Evolutionary conservation across 2,329 filamentous ascomycete species (phyloP).

Genomic region (Fusarium equiseti): DNA sequence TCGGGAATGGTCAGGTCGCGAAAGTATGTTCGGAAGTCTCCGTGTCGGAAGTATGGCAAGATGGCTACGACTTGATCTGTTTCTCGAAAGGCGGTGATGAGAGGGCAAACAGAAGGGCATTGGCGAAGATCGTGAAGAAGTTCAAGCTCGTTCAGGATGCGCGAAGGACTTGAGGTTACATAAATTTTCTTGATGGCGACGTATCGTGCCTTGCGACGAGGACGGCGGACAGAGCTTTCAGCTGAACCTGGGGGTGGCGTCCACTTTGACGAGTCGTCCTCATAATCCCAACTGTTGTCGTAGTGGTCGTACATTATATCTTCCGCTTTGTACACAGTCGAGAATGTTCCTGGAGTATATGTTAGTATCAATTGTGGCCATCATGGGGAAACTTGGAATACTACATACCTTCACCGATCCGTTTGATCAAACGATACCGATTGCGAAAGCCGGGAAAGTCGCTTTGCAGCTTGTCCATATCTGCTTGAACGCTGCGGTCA

Average conservation of each 20-base stretch:
- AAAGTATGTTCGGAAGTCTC: constrained; percentile 95
- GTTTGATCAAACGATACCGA: constrained; percentile 90
- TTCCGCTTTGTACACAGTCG: constrained; percentile 98
- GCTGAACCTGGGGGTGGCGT: constrained; percentile 73
- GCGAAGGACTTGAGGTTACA: constrained; percentile 92
- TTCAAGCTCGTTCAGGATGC: constrained; percentile 96
- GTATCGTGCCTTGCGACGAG: constrained; percentile 69
- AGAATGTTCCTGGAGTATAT: constrained; percentile 85
- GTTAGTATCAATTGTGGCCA: constrained; percentile 15
- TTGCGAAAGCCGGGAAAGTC: constrained; percentile 87
- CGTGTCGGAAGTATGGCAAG: constrained; percentile 93
- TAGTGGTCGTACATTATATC: constrained; percentile 87
- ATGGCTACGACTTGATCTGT: constrained; percentile 96
- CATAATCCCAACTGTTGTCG: constrained; percentile 88
- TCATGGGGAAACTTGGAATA: background rate
- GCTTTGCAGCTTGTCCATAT: constrained; percentile 87
- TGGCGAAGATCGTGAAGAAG: constrained; percentile 87
- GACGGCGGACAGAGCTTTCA: constrained; percentile 51
- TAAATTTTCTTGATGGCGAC: constrained; percentile 99
- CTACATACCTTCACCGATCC: constrained; percentile 88
- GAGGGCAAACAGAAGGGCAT: constrained; percentile 87
- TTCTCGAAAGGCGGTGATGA: constrained; percentile 96
- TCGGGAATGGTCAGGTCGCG: constrained; percentile 87
- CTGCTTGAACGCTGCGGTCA: constrained; percentile 78
- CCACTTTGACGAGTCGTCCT: constrained; percentile 75